Evolutionary conservation across 257 asterid species (phyloP).

Genomic region (Orobanche coerulescens): DNA sequence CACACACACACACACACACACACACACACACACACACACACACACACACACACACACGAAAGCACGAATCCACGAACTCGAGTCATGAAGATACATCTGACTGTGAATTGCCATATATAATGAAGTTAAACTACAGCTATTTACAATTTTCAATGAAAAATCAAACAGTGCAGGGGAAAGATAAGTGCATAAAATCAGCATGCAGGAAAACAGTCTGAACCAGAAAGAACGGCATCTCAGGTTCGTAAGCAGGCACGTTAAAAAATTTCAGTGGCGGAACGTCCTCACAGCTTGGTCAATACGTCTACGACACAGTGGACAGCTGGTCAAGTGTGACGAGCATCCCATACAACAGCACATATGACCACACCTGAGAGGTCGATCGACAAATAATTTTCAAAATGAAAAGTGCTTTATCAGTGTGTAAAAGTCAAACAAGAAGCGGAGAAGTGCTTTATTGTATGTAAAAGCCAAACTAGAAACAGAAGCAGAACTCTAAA

Average conservation of each 20-base stretch:
- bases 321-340: conserved; percentile 77
- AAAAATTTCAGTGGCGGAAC: conserved; percentile 64
- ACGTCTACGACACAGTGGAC: conserved; percentile 89
- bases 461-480: no score
- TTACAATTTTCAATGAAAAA: conserved; percentile 11
- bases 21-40: no score
- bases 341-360: conserved; percentile 94
- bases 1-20: no score
- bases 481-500: no score
- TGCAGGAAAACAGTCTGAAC: neutral
- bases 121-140: neutral
- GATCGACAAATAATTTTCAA: conserved; percentile 7
- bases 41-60: no score
- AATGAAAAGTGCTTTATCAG: no score
- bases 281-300: conserved; percentile 75
- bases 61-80: neutral
- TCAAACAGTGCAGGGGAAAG: neutral
- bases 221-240: neutral
- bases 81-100: neutral
- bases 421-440: no score
- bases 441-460: no score
- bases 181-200: neutral
- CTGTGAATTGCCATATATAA: neutral
- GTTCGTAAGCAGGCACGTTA: neutral
- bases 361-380: conserved; percentile 86